Evolutionary conservation across 495 filamentous ascomycete genomes (phyloP), one percentile per base, ranked within the genome.

Genomic region (Talaromyces ruber): DNA sequence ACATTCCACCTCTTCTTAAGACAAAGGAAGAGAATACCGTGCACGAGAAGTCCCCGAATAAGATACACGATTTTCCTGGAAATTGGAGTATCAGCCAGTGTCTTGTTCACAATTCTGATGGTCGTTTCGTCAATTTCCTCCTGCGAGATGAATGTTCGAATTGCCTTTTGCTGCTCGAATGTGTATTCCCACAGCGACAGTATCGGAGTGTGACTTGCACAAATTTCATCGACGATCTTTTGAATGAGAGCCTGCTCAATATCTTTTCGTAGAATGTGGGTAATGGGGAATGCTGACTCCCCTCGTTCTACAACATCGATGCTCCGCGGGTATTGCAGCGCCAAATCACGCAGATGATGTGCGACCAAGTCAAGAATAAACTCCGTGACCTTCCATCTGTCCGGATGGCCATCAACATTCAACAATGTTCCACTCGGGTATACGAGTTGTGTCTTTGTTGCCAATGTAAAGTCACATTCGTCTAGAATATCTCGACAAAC

Each of bases 1-100:
- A 92, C 88, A n/a, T 81, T 74, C 83, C 84, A 91, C 4, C 89
- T 74, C 66, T 89, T 90, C 21, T 84, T 77, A 0, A 91, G 70
- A 0, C 71, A 77, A 53, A 88, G 84, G 0, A 65, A 32, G 0
- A 91, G 67, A 0, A 90, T 77, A 0, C 82, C 79, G 22, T 73
- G 72, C 0, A 82, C 84, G 3, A 92, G 64, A 0, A 91, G 71
- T 0, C 87, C 87, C 6, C 85, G 74, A 0, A 90, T 68, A 0
- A 90, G 71, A 7, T 88, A 71, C 0, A 91, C 61, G 25, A 30
- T 62, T 0, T 50, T 52, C 7, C 18, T 47, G 11, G 22, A n/a
- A 6, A 21, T 30, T 1, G 55, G 16, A 9, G 21, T 24, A n/a
- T 21, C 26, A 4, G 26, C 6, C 12, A 58, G 25, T 12, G 18